Evolutionary conservation across 306 rosid genomes (phyloP).

Genomic region (Rubus idaeus): DNA sequence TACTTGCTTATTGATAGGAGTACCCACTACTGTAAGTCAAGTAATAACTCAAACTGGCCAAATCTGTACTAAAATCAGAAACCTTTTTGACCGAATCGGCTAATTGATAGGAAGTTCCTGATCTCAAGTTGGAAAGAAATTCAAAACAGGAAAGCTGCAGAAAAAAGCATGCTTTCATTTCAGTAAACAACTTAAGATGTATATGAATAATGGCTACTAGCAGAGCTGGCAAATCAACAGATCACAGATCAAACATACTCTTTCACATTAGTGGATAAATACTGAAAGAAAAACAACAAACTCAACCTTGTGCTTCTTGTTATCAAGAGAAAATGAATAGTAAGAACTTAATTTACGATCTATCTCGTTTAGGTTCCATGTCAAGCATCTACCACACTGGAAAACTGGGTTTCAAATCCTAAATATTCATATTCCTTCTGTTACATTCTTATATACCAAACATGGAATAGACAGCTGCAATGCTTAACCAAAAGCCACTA

Average conservation of each 20-base stretch:
- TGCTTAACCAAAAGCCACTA: constrained; percentile 9
- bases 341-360: too few species aligned
- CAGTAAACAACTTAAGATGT: neutral
- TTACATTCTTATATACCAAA: neutral
- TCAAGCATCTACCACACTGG: too few species aligned
- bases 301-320: neutral
- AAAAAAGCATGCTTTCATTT: neutral
- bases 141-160: neutral
- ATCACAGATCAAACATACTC: neutral
- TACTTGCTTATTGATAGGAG: neutral
- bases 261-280: neutral
- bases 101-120: neutral
- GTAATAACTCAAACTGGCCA: neutral
- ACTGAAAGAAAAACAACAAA: neutral
- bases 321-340: too few species aligned
- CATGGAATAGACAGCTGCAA: neutral
- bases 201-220: neutral
- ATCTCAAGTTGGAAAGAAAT: too few species aligned
- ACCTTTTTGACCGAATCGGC: neutral
- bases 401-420: neutral
- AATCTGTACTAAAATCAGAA: neutral
- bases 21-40: neutral
- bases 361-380: too few species aligned
- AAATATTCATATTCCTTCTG: neutral
- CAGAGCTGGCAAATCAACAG: neutral